phyloP scores from a whole-genome alignment of 371 early-diverging fungal species.

The Circinella umbellata region DNA sequence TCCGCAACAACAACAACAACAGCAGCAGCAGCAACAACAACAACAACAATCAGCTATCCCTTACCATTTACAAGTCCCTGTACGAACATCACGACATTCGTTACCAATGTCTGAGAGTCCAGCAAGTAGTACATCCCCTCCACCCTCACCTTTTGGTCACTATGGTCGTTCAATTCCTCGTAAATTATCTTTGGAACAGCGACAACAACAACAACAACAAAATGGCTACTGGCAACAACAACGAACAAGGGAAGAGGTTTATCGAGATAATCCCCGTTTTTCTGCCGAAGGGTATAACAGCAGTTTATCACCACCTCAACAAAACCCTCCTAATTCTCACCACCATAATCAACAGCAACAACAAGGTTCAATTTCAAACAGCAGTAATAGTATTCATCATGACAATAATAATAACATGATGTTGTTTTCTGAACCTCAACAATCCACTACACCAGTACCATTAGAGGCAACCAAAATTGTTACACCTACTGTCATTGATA shows the following conservation, averaged over 20 bases:
- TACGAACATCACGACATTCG: background rate
- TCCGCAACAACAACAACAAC: background rate
- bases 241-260: background rate
- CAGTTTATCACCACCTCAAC: background rate
- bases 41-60: background rate
- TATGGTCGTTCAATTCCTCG: background rate
- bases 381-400: background rate
- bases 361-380: background rate
- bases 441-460: background rate
- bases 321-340: background rate
- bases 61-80: conserved; percentile 4
- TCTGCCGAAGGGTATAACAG: background rate
- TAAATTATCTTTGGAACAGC: background rate
- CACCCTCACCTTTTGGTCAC: background rate
- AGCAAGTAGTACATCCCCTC: conserved; percentile 2
- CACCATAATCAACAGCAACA: background rate
- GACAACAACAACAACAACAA: conserved; percentile 1
- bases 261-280: background rate
- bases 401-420: background rate
- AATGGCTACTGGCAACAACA: background rate
- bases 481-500: background rate
- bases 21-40: background rate
- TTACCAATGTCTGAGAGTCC: background rate
- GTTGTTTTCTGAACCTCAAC: background rate
- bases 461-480: conserved; percentile 1